Conservation (phyloP, 176 grass and related monocot genomes). For the Triticum monococcum region DNA sequence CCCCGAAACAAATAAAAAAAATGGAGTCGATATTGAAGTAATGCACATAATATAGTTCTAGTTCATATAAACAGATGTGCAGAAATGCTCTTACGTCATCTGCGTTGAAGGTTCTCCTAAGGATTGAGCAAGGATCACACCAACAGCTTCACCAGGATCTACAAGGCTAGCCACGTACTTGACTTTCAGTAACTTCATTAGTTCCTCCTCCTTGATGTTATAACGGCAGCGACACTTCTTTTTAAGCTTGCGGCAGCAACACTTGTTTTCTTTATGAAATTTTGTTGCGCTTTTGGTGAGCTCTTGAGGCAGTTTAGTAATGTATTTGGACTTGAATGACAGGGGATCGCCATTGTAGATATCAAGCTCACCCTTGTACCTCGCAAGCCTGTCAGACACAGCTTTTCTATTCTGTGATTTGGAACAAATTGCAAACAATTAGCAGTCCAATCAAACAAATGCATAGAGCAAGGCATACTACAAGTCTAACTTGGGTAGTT, state of each 20-base stretch:
- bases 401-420: conserved; percentile 57
- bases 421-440: conserved; percentile 28
- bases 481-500: neutral
- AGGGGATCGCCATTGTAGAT: neutral
- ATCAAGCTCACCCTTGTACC: neutral
- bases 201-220: conserved; percentile 37
- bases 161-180: conserved; percentile 77
- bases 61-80: neutral
- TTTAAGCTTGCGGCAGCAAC: neutral
- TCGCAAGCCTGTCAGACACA: conserved; percentile 42
- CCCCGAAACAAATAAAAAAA: neutral
- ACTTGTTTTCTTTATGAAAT: conserved; percentile 1
- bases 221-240: conserved; percentile 23
- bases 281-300: neutral
- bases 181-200: conserved; percentile 55
- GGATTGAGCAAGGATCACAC: conserved; percentile 92
- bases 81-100: conserved; percentile 81
- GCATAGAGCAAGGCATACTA: neutral
- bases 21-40: neutral
- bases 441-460: conserved; percentile 21
- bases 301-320: conserved; percentile 39
- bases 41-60: neutral
- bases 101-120: conserved; percentile 95
- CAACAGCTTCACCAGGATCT: conserved; percentile 86
- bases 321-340: conserved; percentile 39